Conservation (phyloP, 495 filamentous ascomycete genomes). For the Aspergillus carlsbadensis region DNA sequence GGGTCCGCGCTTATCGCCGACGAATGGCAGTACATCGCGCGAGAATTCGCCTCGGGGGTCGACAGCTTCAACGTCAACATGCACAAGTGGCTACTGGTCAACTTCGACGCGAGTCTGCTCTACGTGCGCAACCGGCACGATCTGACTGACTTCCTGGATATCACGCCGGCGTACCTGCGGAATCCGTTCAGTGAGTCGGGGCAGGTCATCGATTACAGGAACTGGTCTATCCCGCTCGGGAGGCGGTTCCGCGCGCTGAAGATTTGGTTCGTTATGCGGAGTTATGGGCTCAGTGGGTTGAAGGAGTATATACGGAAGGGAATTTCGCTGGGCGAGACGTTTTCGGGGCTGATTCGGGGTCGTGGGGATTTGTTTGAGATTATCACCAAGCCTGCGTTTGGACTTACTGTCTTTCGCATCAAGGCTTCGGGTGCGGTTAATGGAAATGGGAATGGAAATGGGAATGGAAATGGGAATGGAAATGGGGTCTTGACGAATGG, state of each 20-base stretch:
- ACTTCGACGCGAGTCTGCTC: conserved; percentile 86
- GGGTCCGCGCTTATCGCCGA: conserved; percentile 79
- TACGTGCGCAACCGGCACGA: conserved; percentile 73
- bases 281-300: conserved; percentile 79
- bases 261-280: conserved; percentile 94
- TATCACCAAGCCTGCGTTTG: conserved; percentile 72
- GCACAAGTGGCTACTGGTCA: conserved; percentile 97
- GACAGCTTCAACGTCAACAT: conserved; percentile 94
- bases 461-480: too few relatives aligned
- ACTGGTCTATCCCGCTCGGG: conserved; percentile 97
- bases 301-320: conserved; percentile 68
- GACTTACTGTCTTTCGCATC: conserved; percentile 72
- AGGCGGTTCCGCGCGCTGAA: conserved; percentile 90
- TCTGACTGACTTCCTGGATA: conserved; percentile 74
- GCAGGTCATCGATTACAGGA: conserved; percentile 91
- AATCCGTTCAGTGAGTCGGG: conserved; percentile 79
- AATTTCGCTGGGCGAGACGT: conserved; percentile 66
- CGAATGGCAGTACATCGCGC: conserved; percentile 71
- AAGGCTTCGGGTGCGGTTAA: conserved; percentile 23
- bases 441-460: too few relatives aligned
- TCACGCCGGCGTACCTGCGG: conserved; percentile 79
- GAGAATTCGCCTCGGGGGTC: conserved; percentile 59
- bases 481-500: conserved; percentile 27
- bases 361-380: conserved; percentile 77
- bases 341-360: conserved; percentile 55